These are phyloP conservation scores for Salix brachista DNA, from an alignment of 345 rosid species.

Conservation along the genomic window DNA sequence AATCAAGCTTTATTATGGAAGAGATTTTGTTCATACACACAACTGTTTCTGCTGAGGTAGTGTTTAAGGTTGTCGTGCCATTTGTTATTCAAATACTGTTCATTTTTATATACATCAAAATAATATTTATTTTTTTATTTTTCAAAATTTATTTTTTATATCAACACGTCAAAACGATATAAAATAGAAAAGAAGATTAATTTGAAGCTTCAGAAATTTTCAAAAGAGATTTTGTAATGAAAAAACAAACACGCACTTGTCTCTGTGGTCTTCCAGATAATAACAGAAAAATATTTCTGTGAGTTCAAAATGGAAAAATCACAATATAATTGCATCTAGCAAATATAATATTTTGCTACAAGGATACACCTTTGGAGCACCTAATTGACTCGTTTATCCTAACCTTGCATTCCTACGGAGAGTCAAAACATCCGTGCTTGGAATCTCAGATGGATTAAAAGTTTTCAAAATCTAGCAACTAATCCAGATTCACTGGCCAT, in stretches of 20 bases:
- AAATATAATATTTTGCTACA: background rate
- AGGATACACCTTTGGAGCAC: background rate
- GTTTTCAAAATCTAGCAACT: background rate
- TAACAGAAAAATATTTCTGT: background rate
- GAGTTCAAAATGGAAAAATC: background rate
- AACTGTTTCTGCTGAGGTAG: background rate
- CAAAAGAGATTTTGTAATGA: too few species aligned
- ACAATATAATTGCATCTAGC: background rate
- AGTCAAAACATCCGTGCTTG: constrained; percentile 8
- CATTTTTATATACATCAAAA: too few species aligned
- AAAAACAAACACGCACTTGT: too few species aligned
- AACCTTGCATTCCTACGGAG: background rate
- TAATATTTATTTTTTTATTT: too few species aligned
- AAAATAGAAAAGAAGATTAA: too few species aligned
- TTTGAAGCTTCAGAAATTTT: too few species aligned
- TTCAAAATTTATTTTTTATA: too few species aligned
- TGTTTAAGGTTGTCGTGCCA: too few species aligned
- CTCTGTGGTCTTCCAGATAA: background rate
- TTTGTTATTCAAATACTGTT: too few species aligned
- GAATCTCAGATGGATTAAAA: constrained; percentile 14
- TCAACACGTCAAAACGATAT: too few species aligned
- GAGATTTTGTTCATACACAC: background rate
- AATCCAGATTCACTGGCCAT: background rate
- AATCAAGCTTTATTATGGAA: background rate
- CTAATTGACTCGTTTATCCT: constrained; percentile 3